Percentiles rank a stretch among this genome's conserved stretches.
Conservation (phyloP, 2,329 filamentous ascomycete species). For the Nemania abortiva region DNA sequence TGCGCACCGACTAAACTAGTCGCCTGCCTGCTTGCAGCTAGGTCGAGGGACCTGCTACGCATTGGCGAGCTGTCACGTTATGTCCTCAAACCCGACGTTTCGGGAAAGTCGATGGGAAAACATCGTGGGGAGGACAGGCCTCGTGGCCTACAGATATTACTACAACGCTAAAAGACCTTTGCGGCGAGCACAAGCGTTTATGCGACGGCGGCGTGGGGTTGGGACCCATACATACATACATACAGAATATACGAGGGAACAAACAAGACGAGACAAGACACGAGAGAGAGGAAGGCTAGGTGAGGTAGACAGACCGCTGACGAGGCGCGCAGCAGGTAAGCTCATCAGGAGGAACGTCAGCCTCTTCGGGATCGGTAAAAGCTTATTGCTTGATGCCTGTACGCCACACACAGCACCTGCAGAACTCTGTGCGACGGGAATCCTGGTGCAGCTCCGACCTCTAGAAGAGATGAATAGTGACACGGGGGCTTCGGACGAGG, state of each 20-base stretch:
- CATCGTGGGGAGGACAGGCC: constrained; percentile 19
- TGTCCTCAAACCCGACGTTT: constrained; percentile 15
- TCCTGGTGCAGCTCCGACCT: constrained; percentile 9
- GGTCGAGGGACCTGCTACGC: constrained; percentile 12
- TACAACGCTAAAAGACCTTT: constrained; percentile 1
- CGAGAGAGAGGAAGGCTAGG: too few relatives aligned
- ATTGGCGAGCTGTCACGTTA: constrained; percentile 34
- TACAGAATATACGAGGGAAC: neutral
- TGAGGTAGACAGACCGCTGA: constrained; percentile 13
- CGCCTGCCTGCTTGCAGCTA: constrained; percentile 19
- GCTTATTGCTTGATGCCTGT: neutral
- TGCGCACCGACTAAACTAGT: constrained; percentile 5
- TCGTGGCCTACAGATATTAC: constrained; percentile 23
- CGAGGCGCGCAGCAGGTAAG: constrained; percentile 21
- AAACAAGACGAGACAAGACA: neutral
- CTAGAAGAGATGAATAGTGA: constrained; percentile 14
- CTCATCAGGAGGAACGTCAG: constrained; percentile 13
- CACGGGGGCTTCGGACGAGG: constrained; percentile 22
- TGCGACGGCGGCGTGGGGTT: constrained; percentile 21
- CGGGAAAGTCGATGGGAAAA: constrained; percentile 16
- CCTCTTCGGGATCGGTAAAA: constrained; percentile 10
- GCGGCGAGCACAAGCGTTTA: neutral
- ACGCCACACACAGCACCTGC: neutral
- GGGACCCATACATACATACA: constrained; percentile 1
- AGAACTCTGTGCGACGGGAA: neutral